Base-by-base conservation (phyloP, 768 basidiomycete species). In the Calocybe cyanea region DNA sequence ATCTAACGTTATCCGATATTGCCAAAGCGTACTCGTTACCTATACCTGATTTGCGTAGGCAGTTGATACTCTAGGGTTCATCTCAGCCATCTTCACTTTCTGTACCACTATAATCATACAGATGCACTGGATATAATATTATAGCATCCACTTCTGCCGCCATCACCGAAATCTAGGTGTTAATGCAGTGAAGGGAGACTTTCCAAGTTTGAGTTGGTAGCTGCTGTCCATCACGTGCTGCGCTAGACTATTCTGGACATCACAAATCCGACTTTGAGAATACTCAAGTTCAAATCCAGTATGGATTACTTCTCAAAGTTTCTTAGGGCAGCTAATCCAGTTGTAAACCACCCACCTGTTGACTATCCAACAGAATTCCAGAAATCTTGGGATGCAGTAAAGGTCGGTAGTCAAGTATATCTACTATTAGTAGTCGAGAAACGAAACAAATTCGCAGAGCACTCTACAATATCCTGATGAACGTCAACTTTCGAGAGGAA, bases 291-390 rank as follows among this genome's bases (percentile, higher is more conserved):
- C 17, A 19, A 23, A 9, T 15, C 25, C 32, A 17, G 19, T 31
- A 90, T 90, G 87, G 87, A 90, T 57, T 92, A 91, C 63, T 92
- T 92, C 59, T 85, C 87, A 42, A 89, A 87, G 60, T 90, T 91
- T 58, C 69, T 92, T 59, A 59, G 71, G 65, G 57, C 69, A 57
- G 49, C 70, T 25, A 57, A 50, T 49, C 65, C 80, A 67, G 51
- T 70, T 56, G 19, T 63, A 55, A 51, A 75, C 47, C 87, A 82
- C 58, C 61, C 67, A 0, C 63, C 70, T 34, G 69, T 81, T 15
- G 89, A 92, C 59, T 78, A 81, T 65, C 75, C 81, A 14, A 75
- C 73, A 28, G 86, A 88, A 54, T 91, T 92, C 59, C 77, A 80
- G 53, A 78, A 66, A 50, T 87, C 88, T 50, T 92, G 89, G 89